A percentile compares a stretch with the other conserved stretches of the same genome.
Conservation (phyloP, 352 stramenopile genomes). For the Phytophthora syringae region DNA sequence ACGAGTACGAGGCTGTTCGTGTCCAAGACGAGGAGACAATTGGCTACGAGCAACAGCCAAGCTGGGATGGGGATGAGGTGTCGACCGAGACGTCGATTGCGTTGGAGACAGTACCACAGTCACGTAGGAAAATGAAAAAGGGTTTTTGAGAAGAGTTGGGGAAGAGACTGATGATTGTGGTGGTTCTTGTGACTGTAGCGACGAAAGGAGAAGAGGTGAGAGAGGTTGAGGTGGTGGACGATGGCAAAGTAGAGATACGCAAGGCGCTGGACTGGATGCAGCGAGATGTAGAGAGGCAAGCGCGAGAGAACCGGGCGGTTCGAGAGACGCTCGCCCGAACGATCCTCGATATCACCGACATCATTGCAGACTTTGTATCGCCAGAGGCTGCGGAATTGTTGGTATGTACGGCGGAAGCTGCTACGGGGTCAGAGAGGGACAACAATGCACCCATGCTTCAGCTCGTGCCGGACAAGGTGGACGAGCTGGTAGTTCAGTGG, state of each 20-base stretch:
- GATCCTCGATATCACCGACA: constrained; percentile 37
- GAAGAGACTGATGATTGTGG: constrained; percentile 1
- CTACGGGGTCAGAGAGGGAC: constrained; percentile 29
- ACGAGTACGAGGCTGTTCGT: not conserved
- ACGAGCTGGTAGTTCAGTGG: constrained; percentile 38
- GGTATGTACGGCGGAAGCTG: constrained; percentile 14
- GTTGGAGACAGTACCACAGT: constrained; percentile 17
- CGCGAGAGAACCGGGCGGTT: constrained; percentile 37
- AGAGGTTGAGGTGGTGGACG: not conserved
- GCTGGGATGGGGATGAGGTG: not conserved
- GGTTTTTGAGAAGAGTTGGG: not conserved
- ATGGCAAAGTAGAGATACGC: constrained; percentile 18
- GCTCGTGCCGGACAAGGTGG: constrained; percentile 28
- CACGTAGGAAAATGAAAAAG: constrained; percentile 18
- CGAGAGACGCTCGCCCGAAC: constrained; percentile 30
- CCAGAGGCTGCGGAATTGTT: constrained; percentile 13
- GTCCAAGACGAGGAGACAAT: not conserved
- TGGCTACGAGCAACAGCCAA: constrained; percentile 5
- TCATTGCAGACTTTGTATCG: constrained; percentile 31
- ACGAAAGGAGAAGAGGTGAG: not conserved
- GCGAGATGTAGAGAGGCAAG: constrained; percentile 44
- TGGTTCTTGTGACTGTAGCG: constrained; percentile 5
- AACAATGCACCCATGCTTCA: constrained; percentile 22
- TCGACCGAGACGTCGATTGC: constrained; percentile 25
- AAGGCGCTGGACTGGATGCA: constrained; percentile 55